Conservation (phyloP, 306 rosid species). For the Quercus wislizeni region DNA sequence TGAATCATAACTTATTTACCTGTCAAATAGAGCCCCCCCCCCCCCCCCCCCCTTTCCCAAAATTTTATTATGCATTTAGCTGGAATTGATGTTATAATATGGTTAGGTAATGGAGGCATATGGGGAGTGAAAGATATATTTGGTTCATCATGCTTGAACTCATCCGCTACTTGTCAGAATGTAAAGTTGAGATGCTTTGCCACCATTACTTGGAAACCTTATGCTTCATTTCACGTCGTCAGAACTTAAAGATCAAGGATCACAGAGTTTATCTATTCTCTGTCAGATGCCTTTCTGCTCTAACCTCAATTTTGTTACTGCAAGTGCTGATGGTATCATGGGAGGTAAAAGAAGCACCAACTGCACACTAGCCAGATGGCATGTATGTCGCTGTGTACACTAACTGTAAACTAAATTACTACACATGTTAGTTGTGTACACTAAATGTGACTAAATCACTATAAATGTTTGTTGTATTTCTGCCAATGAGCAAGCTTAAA, state of each 20-base stretch:
- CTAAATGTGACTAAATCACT: conserved; percentile 4
- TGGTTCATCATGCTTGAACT: conserved; percentile 17
- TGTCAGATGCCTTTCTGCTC: conserved; percentile 1
- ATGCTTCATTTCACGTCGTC: neutral
- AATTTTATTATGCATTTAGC: conserved; percentile 1
- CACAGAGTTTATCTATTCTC: neutral
- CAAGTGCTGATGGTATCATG: neutral
- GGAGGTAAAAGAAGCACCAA: neutral
- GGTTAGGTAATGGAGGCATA: conserved; percentile 22
- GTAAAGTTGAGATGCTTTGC: conserved; percentile 11
- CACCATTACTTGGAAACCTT: conserved; percentile 17
- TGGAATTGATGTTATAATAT: conserved; percentile 14
- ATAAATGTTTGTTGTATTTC: neutral
- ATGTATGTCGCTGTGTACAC: neutral
- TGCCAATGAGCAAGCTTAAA: neutral
- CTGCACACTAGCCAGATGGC: conserved; percentile 7
- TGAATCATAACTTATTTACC: conserved; percentile 10
- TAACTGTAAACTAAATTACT: neutral
- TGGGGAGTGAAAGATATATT: conserved; percentile 26
- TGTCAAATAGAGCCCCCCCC: neutral
- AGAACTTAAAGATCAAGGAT: neutral
- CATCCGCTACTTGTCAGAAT: conserved; percentile 8
- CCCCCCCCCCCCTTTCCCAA: neutral
- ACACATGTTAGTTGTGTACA: neutral
- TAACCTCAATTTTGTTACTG: neutral